Evolutionary conservation across 1,139 yeast species (phyloP), one percentile per base, ranked within the genome.

Genomic region (Hansenula sp.): DNA sequence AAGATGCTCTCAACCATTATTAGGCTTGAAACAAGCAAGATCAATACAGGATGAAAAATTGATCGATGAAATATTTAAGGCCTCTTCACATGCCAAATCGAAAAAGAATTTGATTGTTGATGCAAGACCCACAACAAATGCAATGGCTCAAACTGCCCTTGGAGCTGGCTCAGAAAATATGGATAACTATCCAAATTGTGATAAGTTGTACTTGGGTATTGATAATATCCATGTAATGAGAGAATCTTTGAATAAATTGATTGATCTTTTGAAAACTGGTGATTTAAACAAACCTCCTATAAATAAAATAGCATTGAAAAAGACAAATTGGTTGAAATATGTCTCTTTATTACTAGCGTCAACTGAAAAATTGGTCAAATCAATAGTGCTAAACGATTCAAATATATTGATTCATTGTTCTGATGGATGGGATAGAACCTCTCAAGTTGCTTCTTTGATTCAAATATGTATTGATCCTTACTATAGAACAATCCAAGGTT

Each of bases 341-440:
- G 67, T 88, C 5, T 73, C 82, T 10, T 72, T 84, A 16, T 74
- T 93, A 30, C 62, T 93, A 42, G 83, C 82, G 38, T 85, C 96
- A 0, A 85, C 93, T 0, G 91, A 87, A 46, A 72, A 88, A 38
- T 77, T 93, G 41, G 79, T 85, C 32, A 84, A 88, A 55, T 85
- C 93, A 24, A 76, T 93, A 19, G 89, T 88, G 49, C 77, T 84
- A 55, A 87, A 89, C 59, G 81, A 84, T 48, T 85, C 95, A 13
- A 94, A 91, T 62, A 78, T 93, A 7, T 62, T 93, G 8, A 77
- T 94, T 11, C 99, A 93, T 65, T 93, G 99, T 61, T 90, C 97
- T 0, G 99, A 93, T 67, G 99, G 99, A 0, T 93, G 99, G 99
- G 99, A 93, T 61, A 72, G 99, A 47, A 94, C 99, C 0, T 80